phyloP scores from a whole-genome alignment of 164 flowering plant species.

The Dillenia turbinata region DNA sequence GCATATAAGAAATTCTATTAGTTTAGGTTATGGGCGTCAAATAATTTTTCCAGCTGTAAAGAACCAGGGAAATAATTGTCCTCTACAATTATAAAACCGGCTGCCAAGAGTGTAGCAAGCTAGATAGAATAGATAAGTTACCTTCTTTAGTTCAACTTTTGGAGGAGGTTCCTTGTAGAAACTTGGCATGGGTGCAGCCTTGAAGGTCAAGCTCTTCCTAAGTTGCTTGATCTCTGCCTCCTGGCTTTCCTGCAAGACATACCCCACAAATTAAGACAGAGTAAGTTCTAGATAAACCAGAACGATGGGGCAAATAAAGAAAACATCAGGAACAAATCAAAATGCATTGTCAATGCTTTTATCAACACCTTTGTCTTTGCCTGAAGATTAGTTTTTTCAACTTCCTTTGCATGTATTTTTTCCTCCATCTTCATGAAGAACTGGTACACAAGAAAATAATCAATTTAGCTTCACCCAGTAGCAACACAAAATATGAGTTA shows the following conservation, averaged over 20 bases:
- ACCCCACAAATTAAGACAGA: conserved; percentile 1
- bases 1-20: no score
- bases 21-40: no score
- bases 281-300: not conserved
- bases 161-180: conserved; percentile 90
- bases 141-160: conserved; percentile 80
- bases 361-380: conserved; percentile 70
- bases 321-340: not conserved
- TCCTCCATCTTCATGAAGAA: conserved; percentile 78
- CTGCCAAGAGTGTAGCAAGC: not conserved
- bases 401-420: conserved; percentile 74
- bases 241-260: conserved; percentile 52
- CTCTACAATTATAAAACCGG: not conserved
- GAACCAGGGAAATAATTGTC: not conserved
- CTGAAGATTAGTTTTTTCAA: conserved; percentile 58
- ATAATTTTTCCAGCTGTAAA: not conserved
- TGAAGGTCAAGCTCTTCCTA: conserved; percentile 78
- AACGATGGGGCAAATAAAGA: not conserved
- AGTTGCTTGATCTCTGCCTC: conserved; percentile 76
- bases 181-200: conserved; percentile 85
- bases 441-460: conserved; percentile 23
- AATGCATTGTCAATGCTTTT: not conserved
- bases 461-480: not conserved
- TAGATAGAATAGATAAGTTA: conserved; percentile 14
- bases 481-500: not conserved